These are phyloP conservation scores for Cudoniella acicularis DNA, from an alignment of 495 filamentous ascomycete genomes.

Conservation along the genomic window DNA sequence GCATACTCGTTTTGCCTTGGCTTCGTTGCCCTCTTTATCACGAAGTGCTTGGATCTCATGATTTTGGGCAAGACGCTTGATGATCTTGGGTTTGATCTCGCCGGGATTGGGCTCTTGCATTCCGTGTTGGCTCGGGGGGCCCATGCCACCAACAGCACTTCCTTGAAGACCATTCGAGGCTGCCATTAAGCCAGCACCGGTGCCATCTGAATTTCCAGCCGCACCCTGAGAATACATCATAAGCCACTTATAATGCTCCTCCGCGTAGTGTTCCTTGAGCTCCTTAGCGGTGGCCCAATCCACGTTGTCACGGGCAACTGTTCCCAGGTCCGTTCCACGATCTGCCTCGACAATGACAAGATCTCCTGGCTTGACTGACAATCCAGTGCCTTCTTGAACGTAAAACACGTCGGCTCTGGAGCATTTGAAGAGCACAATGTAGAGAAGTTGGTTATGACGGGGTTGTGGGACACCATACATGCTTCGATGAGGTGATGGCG, in stretches of 20 bases:
- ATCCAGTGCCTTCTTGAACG: slow-evolving; percentile 88
- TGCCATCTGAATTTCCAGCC: slow-evolving; percentile 52
- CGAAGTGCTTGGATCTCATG: slow-evolving; percentile 84
- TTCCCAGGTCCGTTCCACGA: slow-evolving; percentile 90
- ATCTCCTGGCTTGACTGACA: slow-evolving; percentile 85
- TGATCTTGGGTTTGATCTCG: slow-evolving; percentile 91
- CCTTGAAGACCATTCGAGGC: slow-evolving; percentile 56
- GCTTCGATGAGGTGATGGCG: slow-evolving; percentile 52
- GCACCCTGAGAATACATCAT: slow-evolving; percentile 93
- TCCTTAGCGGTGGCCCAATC: slow-evolving; percentile 81
- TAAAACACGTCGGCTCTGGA: slow-evolving; percentile 93
- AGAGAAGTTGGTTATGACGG: slow-evolving; percentile 77
- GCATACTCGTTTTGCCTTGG: slow-evolving; percentile 93
- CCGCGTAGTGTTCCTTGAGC: slow-evolving; percentile 79
- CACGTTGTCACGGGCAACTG: slow-evolving; percentile 81
- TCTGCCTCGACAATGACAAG: slow-evolving; percentile 97
- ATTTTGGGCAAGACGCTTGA: slow-evolving; percentile 85
- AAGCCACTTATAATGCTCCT: slow-evolving; percentile 93
- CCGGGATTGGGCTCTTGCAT: slow-evolving; percentile 68
- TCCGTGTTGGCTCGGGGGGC: slow-evolving; percentile 63
- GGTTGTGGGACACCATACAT: slow-evolving; percentile 63
- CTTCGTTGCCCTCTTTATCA: slow-evolving; percentile 96
- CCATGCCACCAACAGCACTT: slow-evolving; percentile 72
- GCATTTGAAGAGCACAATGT: slow-evolving; percentile 95
- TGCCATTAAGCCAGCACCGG: slow-evolving; percentile 51